Percentiles rank a stretch among this genome's conserved stretches.
Conservation (phyloP, 129 eudicot genomes). For the Flaveria linearis region DNA sequence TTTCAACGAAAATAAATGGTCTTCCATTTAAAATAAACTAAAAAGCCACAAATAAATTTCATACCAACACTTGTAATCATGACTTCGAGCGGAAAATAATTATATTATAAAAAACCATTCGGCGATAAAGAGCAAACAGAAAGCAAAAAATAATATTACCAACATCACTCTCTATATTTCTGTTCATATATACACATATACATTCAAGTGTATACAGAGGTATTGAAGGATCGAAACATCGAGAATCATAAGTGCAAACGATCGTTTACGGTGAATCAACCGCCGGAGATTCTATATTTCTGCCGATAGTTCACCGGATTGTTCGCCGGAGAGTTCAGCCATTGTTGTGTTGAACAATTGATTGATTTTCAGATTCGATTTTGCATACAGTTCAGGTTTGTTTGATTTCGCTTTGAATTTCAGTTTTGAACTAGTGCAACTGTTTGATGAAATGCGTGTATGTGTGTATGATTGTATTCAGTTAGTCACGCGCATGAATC, state of each 20-base stretch:
- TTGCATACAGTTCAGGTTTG: conserved; percentile 25
- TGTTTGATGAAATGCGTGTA: conserved; percentile 34
- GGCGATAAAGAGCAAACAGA: conserved; percentile 34
- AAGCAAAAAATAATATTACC: conserved; percentile 24
- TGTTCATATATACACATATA: conserved; percentile 1
- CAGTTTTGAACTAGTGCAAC: background rate
- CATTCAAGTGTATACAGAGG: background rate
- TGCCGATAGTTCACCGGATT: background rate
- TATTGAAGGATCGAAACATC: background rate
- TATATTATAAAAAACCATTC: conserved; percentile 19
- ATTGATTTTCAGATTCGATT: conserved; percentile 3
- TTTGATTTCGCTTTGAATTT: conserved; percentile 11
- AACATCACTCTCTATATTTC: conserved; percentile 15
- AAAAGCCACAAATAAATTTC: conserved; percentile 7
- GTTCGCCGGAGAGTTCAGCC: no score
- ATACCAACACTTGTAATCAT: conserved; percentile 35
- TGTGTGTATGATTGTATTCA: background rate
- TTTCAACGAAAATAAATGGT: no score
- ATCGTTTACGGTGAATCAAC: background rate
- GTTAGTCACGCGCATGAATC: background rate
- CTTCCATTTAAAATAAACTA: background rate
- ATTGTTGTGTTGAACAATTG: background rate
- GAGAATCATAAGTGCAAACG: conserved; percentile 12
- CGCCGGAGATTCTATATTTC: conserved; percentile 6
- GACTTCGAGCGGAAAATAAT: conserved; percentile 15